Evolutionary conservation across 495 filamentous ascomycete genomes (phyloP).

Genomic region (Daldinia loculata): DNA sequence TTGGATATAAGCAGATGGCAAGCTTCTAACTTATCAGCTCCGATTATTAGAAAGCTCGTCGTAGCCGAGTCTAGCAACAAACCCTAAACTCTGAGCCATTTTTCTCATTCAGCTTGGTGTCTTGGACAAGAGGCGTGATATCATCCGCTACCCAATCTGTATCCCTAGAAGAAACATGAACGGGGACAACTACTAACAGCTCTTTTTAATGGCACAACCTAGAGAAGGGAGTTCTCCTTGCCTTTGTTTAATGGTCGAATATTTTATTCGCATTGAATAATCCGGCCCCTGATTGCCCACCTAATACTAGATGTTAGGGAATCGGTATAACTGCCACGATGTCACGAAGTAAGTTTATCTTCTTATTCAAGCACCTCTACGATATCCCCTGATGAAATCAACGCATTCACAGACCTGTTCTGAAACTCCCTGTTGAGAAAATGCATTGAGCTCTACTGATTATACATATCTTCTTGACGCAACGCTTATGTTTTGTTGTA

Average conservation of each 20-base stretch:
- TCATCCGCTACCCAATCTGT: background rate
- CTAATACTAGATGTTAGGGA: background rate
- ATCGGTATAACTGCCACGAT: background rate
- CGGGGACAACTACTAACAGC: background rate
- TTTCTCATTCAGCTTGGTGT: no score
- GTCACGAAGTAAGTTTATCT: constrained; percentile 24
- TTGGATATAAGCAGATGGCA: background rate
- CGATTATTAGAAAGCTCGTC: background rate
- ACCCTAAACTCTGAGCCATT: background rate
- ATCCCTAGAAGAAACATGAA: background rate
- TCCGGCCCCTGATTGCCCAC: background rate
- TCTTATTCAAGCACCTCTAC: constrained; percentile 2
- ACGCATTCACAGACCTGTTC: constrained; percentile 68
- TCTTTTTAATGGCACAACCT: background rate
- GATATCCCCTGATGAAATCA: constrained; percentile 55
- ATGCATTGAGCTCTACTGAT: constrained; percentile 55
- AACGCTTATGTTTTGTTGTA: background rate
- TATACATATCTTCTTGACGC: constrained; percentile 1
- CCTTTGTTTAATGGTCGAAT: background rate
- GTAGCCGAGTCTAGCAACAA: background rate
- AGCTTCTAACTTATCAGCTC: background rate
- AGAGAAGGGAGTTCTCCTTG: background rate
- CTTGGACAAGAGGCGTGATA: background rate
- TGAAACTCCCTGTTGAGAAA: constrained; percentile 61
- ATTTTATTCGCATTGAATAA: background rate